Base-by-base conservation (phyloP, 305 asterid species). In the Rubia tinctorum region DNA sequence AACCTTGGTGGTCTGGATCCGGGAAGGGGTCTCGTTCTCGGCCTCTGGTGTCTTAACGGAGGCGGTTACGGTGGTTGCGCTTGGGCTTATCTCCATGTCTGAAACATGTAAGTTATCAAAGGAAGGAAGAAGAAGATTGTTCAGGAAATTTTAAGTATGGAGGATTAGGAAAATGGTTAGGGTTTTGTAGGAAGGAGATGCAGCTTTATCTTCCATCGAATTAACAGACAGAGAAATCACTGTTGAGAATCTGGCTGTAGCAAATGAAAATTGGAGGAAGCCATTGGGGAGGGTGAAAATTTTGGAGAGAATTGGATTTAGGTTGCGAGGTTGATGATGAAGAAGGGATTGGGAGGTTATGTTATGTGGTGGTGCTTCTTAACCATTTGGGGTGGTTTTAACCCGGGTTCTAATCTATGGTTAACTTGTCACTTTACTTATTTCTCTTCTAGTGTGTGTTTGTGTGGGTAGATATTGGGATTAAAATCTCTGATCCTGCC, bases 351-450 rank as follows among this genome's bases (percentile, higher is more conserved):
- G 82, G 55, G 78, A 80, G 23, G 59, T 17, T 53, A 18, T 53
- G 59, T 71, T 88, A 71, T 88, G 97, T 90, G 96, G 97, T 84
- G 80, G 90, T 80, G 77, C 86, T 89, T 81, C 73, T 85, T 86
- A 87, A 88, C 95, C 87, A 78, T 78, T 78, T 77, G 68, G 22
- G 59, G 59, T 68, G 66, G 55, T 66, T 77, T 78, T 79, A 76
- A 82, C 85, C 83, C 65, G 64, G 71, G 81, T 79, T 84, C 78
- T 84, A 82, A 84, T 79, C 77, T 61, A 8, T 81, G 85, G 85
- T 84, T 79, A 79, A 74, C 73, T 55, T 67, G 73, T 71, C 77
- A 62, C 66, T 53, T 65, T 74, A 58, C 75, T 27, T 27, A 20
- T 30, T 30, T 30, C 34, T 30, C 34, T 1, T 30, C 34, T 30